Evolutionary conservation across 2,329 filamentous ascomycete genomes (phyloP).

Genomic region (Gnomoniopsis sp.): DNA sequence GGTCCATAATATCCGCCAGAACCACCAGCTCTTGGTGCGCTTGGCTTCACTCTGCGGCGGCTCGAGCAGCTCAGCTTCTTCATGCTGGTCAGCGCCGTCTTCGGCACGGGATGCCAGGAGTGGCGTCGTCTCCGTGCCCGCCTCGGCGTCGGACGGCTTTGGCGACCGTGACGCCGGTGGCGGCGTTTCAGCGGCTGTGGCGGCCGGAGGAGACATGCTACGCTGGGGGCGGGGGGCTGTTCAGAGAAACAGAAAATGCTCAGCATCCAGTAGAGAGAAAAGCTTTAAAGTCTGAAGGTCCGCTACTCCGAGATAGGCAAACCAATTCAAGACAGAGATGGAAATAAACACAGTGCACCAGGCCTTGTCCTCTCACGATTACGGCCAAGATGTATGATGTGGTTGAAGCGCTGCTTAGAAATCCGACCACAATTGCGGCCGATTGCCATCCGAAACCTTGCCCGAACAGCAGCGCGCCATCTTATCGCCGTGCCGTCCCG

Average conservation of each 20-base stretch:
- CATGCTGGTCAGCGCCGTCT: conserved; percentile 17
- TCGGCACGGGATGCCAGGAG: conserved; percentile 13
- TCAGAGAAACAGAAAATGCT: not conserved
- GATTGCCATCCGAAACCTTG: conserved; percentile 11
- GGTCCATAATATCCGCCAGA: conserved; percentile 35
- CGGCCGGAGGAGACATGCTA: conserved; percentile 12
- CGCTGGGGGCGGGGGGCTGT: not conserved
- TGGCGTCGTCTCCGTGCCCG: conserved; percentile 14
- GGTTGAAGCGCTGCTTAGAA: conserved; percentile 15
- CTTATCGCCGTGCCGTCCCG: conserved; percentile 15
- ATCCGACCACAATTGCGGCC: conserved; percentile 5
- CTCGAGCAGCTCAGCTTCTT: conserved; percentile 21
- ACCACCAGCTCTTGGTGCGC: conserved; percentile 25
- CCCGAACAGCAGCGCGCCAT: not conserved
- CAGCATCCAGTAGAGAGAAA: too few species aligned
- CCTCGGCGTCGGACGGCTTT: not conserved
- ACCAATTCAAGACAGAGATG: not conserved
- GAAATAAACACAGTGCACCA: not conserved
- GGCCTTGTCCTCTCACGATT: not conserved
- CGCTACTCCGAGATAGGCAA: not conserved
- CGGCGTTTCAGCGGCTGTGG: conserved; percentile 10
- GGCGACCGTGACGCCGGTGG: conserved; percentile 2
- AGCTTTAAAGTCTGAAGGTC: not conserved
- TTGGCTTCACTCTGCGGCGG: conserved; percentile 14
- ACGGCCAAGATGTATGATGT: not conserved